Evolutionary conservation across 441 rosid genomes (phyloP).

Genomic region (Erodium texanum): DNA sequence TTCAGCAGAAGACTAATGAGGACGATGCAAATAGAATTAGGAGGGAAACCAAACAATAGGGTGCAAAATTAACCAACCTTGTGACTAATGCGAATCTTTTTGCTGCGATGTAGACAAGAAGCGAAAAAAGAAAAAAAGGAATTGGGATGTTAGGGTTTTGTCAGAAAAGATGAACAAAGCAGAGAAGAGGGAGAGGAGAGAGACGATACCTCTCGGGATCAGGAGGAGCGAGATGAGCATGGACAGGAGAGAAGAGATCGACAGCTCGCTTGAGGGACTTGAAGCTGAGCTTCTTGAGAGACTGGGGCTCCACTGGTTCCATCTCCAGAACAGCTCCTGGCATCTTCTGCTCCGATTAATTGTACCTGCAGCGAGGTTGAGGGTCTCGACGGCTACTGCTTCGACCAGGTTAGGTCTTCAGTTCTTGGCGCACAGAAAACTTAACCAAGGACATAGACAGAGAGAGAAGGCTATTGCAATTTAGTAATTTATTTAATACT

Average conservation of each 20-base stretch:
- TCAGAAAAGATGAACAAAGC: background rate
- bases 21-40: background rate
- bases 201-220: constrained; percentile 59
- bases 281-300: constrained; percentile 78
- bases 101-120: constrained; percentile 38
- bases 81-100: constrained; percentile 66
- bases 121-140: background rate
- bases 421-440: too few species aligned
- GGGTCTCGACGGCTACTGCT: too few species aligned
- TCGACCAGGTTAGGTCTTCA: too few species aligned
- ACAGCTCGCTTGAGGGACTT: constrained; percentile 80
- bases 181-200: background rate
- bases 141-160: constrained; percentile 9
- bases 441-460: too few species aligned
- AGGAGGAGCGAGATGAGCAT: constrained; percentile 64
- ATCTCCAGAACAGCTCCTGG: constrained; percentile 55
- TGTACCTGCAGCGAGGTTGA: too few species aligned
- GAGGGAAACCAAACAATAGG: background rate
- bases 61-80: constrained; percentile 45
- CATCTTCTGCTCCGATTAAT: background rate
- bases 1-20: background rate
- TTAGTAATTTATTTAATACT: too few species aligned
- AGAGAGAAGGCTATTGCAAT: too few species aligned
- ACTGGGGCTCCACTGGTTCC: constrained; percentile 88
- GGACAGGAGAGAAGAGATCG: constrained; percentile 74